phyloP scores from a whole-genome alignment of 2,329 filamentous ascomycete genomes.

The Teratosphaeria destructans region DNA sequence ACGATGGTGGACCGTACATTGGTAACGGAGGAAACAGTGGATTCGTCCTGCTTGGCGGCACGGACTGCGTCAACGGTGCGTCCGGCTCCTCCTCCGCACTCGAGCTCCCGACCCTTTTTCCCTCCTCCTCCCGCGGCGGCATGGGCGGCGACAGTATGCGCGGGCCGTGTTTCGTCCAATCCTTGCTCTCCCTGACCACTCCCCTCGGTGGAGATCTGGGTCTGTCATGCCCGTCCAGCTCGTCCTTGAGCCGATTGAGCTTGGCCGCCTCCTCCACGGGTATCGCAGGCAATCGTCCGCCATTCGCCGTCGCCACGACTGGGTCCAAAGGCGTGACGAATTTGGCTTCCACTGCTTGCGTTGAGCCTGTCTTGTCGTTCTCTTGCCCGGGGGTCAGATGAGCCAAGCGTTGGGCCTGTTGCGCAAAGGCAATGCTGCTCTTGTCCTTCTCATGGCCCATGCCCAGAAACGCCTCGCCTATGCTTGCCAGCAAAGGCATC shows the following conservation, averaged over 20 bases:
- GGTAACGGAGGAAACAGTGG: slow-evolving; percentile 78
- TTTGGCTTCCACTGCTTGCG: slow-evolving; percentile 50
- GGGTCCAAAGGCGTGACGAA: slow-evolving; percentile 59
- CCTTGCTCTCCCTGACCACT: slow-evolving; percentile 30
- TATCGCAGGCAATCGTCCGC: slow-evolving; percentile 56
- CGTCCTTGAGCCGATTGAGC: slow-evolving; percentile 53
- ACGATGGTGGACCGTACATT: slow-evolving; percentile 64
- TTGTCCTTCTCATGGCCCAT: slow-evolving; percentile 1
- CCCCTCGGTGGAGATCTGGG: slow-evolving; percentile 21
- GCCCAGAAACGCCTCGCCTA: background rate
- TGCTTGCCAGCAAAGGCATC: background rate
- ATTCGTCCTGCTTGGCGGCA: slow-evolving; percentile 59
- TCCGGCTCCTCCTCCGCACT: slow-evolving; percentile 31
- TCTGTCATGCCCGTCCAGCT: slow-evolving; percentile 31
- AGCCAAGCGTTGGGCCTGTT: slow-evolving; percentile 45
- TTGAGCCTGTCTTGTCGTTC: slow-evolving; percentile 32
- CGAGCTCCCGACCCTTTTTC: background rate
- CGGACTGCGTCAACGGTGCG: slow-evolving; percentile 31
- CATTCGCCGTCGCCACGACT: slow-evolving; percentile 58
- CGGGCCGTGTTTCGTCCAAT: slow-evolving; percentile 32
- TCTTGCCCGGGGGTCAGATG: slow-evolving; percentile 32
- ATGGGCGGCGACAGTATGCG: slow-evolving; percentile 11
- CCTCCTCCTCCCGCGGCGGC: background rate
- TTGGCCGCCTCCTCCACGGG: slow-evolving; percentile 60
- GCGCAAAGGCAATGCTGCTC: slow-evolving; percentile 42